Conservation (phyloP, 495 filamentous ascomycete genomes). For the Penicillium pulvis region DNA sequence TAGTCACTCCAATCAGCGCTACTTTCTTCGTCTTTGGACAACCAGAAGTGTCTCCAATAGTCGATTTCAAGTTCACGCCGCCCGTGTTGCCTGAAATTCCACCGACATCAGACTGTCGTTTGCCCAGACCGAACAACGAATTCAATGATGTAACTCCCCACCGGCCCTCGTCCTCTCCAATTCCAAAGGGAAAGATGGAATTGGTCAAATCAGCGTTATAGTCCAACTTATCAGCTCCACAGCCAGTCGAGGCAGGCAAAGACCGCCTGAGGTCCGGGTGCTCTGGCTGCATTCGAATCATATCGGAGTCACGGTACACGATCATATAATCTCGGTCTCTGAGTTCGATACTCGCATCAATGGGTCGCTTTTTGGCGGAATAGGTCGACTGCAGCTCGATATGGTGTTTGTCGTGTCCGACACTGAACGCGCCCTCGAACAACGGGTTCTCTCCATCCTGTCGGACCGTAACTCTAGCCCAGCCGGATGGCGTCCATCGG, state of each 20-base stretch:
- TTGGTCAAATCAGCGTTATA: constrained; percentile 72
- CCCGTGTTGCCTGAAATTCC: constrained; percentile 70
- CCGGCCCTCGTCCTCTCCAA: constrained; percentile 39
- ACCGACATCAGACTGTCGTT: constrained; percentile 55
- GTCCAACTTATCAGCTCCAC: constrained; percentile 64
- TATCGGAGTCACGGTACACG: constrained; percentile 88
- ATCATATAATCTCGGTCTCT: constrained; percentile 79
- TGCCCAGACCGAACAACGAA: constrained; percentile 56
- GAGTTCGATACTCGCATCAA: constrained; percentile 70
- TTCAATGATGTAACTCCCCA: constrained; percentile 59
- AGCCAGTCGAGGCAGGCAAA: constrained; percentile 42
- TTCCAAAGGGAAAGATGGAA: constrained; percentile 56
- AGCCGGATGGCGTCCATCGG: constrained; percentile 80
- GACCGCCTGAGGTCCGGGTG: constrained; percentile 59
- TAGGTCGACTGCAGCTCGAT: constrained; percentile 78
- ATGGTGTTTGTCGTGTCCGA: constrained; percentile 83
- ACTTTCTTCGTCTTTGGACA: constrained; percentile 89
- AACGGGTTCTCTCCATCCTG: constrained; percentile 76
- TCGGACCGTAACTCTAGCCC: constrained; percentile 77
- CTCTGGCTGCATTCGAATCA: constrained; percentile 54
- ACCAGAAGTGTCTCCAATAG: constrained; percentile 79
- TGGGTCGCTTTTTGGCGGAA: constrained; percentile 65
- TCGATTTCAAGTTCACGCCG: constrained; percentile 76
- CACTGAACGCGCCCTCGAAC: constrained; percentile 88
- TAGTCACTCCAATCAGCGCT: constrained; percentile 87